These are phyloP conservation scores for Nitzschia palea DNA, from an alignment of 108 stramenopile genomes.

Conservation along the genomic window DNA sequence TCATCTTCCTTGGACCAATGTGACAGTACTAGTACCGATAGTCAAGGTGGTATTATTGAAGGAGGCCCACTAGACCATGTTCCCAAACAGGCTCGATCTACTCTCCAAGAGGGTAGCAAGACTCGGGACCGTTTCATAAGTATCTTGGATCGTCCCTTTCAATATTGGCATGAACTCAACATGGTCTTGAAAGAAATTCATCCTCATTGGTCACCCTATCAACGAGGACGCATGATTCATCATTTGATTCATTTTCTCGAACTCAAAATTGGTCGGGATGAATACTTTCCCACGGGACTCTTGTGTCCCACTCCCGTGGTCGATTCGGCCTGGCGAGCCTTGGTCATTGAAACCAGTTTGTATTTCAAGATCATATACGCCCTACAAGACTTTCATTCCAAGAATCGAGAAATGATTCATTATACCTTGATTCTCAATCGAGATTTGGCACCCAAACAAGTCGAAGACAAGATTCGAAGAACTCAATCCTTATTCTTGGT, in stretches of 20 bases:
- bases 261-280: conserved; percentile 13
- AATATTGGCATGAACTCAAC: conserved; percentile 11
- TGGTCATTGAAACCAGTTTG: conserved; percentile 1
- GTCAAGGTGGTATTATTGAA: too few species aligned
- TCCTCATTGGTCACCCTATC: conserved; percentile 1
- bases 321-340: conserved; percentile 10
- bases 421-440: conserved; percentile 4
- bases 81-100: too few species aligned
- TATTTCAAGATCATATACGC: conserved; percentile 2
- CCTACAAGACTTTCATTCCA: conserved; percentile 19
- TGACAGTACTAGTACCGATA: too few species aligned
- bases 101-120: too few species aligned
- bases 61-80: too few species aligned
- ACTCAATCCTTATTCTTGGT: conserved; percentile 17
- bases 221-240: conserved; percentile 19
- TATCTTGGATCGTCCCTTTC: conserved; percentile 16
- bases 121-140: conserved; percentile 4
- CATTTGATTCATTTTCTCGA: conserved; percentile 19
- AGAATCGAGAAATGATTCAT: conserved; percentile 3
- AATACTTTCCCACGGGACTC: conserved; percentile 1
- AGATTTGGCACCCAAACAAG: neutral
- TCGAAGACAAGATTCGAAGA: conserved; percentile 8
- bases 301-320: conserved; percentile 5
- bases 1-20: too few species aligned
- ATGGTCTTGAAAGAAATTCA: neutral